A percentile compares a stretch with the other conserved stretches of the same genome.
phyloP scores from a whole-genome alignment of 2,329 filamentous ascomycete genomes.

The Monosporascus sp. region DNA sequence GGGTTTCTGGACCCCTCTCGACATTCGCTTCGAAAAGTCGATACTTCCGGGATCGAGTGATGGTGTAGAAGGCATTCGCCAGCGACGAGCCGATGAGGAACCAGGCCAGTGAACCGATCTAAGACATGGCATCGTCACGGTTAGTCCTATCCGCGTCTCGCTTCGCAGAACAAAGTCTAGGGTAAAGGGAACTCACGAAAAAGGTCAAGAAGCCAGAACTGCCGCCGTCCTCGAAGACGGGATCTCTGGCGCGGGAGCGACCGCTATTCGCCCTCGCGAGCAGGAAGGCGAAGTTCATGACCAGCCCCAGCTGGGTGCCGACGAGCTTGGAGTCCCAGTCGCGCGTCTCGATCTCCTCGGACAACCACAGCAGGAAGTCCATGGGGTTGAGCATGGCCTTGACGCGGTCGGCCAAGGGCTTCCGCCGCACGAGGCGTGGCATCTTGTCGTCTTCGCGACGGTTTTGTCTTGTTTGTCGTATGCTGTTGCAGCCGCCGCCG shows the following conservation, averaged over 20 bases:
- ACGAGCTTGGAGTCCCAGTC: slow-evolving; percentile 83
- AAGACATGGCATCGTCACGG: slow-evolving; percentile 6
- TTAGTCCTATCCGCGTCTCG: background rate
- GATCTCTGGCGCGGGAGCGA: slow-evolving; percentile 54
- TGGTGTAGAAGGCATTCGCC: slow-evolving; percentile 74
- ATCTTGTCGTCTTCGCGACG: slow-evolving; percentile 31
- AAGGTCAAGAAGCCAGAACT: slow-evolving; percentile 60
- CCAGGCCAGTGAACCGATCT: slow-evolving; percentile 70
- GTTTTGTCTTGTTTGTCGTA: background rate
- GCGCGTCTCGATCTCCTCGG: slow-evolving; percentile 85
- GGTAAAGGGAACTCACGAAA: slow-evolving; percentile 36
- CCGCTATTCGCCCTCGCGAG: slow-evolving; percentile 75
- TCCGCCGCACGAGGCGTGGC: slow-evolving; percentile 77
- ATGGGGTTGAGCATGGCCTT: slow-evolving; percentile 75
- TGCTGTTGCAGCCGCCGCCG: background rate
- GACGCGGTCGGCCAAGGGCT: slow-evolving; percentile 75
- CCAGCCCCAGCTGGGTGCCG: slow-evolving; percentile 69
- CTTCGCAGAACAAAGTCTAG: slow-evolving; percentile 3
- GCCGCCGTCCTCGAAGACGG: slow-evolving; percentile 74
- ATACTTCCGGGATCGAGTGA: slow-evolving; percentile 78
- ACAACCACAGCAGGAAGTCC: slow-evolving; percentile 86
- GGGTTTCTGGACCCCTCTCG: slow-evolving; percentile 68
- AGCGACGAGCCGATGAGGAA: slow-evolving; percentile 60
- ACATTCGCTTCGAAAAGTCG: slow-evolving; percentile 85
- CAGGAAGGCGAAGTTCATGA: slow-evolving; percentile 73